Base-by-base conservation (phyloP, 140 eudicot genomes). In the Bidens hawaiensis region DNA sequence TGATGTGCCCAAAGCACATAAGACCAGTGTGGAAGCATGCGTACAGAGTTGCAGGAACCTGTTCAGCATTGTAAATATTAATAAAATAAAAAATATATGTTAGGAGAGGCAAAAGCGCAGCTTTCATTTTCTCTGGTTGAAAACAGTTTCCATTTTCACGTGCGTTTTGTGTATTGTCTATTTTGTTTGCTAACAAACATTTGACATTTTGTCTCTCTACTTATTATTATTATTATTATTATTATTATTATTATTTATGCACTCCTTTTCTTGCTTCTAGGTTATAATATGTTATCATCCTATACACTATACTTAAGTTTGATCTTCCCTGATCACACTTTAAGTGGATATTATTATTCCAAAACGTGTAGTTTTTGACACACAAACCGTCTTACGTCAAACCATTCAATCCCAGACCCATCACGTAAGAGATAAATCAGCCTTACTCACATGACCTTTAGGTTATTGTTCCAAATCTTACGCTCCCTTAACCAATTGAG, bases 91-190 rank as follows among this genome's bases (percentile, higher is more conserved):
- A 30, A 41, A 42, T 55, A n/a, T 21, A 28, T 22, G 23, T 17
- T 11, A 22, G 64, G 30, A 51, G 31, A 4, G 33, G 40, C n/a
- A 17, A 27, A 30, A 3, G 12, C 22, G 65, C 71, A 54, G 66
- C 64, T 64, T 64, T 64, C 52, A 45, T 40, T 62, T 52, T 56
- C 33, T 53, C 51, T 53, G 51, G 65, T 72, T 72, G 71, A 72
- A 65, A 53, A 51, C 42, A 53, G 71, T 56, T 63, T 72, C 57
- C 43, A 52, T 25, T 53, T 63, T 72, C 66, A 63, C 77, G 77
- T 63, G 77, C 48, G 65, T 42, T 63, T 51, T 54, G 33, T 62
- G 76, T 62, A n/a, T 62, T 41, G 70, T 71, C 76, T 62, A 62
- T 71, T 71, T 48, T 42, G 27, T 55, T 24, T 41, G 57, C 57